Conservation (phyloP, 2,329 filamentous ascomycete species). For the Cladophialophora carrionii region DNA sequence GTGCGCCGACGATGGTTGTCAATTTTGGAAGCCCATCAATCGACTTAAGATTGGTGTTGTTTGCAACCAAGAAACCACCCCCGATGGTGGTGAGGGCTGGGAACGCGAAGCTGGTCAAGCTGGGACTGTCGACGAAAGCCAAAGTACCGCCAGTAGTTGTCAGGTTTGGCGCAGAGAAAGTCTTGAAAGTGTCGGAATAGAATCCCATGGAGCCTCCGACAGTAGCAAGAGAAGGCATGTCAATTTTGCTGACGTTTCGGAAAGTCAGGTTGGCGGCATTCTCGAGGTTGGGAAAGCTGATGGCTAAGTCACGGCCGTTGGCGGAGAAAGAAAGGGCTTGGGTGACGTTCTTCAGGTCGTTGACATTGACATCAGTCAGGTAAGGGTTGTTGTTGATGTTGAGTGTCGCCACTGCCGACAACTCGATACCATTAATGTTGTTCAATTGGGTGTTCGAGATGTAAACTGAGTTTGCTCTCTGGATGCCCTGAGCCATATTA, state of each 20-base stretch:
- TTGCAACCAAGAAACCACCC: constrained; percentile 82
- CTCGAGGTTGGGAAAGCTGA: constrained; percentile 77
- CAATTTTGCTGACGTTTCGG: constrained; percentile 75
- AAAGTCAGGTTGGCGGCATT: constrained; percentile 80
- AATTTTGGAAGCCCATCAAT: constrained; percentile 72
- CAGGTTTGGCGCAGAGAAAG: constrained; percentile 52
- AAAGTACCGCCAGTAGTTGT: constrained; percentile 55
- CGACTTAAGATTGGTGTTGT: constrained; percentile 75
- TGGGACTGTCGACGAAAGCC: constrained; percentile 60
- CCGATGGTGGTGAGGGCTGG: constrained; percentile 68
- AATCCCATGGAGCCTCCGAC: constrained; percentile 83
- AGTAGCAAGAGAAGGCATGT: constrained; percentile 69
- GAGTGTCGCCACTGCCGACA: constrained; percentile 71
- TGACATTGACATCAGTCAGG: constrained; percentile 71
- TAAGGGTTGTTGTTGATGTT: constrained; percentile 89
- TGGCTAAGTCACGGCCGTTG: constrained; percentile 73
- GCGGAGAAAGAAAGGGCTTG: constrained; percentile 71
- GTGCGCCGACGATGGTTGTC: constrained; percentile 71
- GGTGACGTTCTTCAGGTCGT: constrained; percentile 76
- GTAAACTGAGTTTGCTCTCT: constrained; percentile 66
- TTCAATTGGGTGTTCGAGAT: constrained; percentile 86
- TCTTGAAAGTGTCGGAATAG: constrained; percentile 67
- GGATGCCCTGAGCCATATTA: constrained; percentile 66
- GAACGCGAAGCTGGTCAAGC: constrained; percentile 74
- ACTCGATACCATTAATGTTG: constrained; percentile 77